Conservation (phyloP, 495 filamentous ascomycete species). For the Barbatosphaeria neglecta region DNA sequence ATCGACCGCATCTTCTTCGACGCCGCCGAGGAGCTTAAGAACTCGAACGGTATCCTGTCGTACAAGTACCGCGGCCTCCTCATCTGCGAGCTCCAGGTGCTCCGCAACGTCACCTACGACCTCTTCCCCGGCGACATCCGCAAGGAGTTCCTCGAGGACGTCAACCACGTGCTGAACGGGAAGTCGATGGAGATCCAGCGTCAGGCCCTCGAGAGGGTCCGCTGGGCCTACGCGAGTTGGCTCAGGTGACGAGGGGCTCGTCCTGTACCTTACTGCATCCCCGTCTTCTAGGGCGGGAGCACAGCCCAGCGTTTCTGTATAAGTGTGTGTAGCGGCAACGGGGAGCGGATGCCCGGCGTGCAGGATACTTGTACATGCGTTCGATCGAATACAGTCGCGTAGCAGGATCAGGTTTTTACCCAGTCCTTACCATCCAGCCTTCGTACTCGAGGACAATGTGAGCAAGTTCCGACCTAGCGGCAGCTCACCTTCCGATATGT, state of each 20-base stretch:
- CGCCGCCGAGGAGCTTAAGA: conserved; percentile 33
- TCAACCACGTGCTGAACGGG: conserved; percentile 70
- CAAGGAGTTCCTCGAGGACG: conserved; percentile 74
- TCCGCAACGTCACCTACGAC: conserved; percentile 52
- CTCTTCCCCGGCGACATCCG: conserved; percentile 59
- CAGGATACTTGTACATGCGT: too few relatives aligned
- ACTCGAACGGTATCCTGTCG: conserved; percentile 52
- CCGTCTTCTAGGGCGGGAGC: too few relatives aligned
- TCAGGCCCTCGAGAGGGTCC: conserved; percentile 65
- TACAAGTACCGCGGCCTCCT: conserved; percentile 88
- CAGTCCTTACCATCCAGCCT: too few relatives aligned
- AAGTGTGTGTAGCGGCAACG: too few relatives aligned
- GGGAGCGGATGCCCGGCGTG: too few relatives aligned
- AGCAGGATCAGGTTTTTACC: too few relatives aligned
- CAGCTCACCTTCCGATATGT: too few relatives aligned
- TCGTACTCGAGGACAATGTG: too few relatives aligned
- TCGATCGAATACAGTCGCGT: too few relatives aligned
- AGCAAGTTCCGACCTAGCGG: too few relatives aligned
- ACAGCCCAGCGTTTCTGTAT: too few relatives aligned
- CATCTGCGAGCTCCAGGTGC: conserved; percentile 72
- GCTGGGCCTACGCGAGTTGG: conserved; percentile 80
- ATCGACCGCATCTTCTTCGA: conserved; percentile 71
- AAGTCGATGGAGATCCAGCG: conserved; percentile 63
- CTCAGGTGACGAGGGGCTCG: conserved; percentile 19
- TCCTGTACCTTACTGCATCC: too few relatives aligned